Conservation (phyloP, 139 green algal genomes). For the Chlamydomonas urium region DNA sequence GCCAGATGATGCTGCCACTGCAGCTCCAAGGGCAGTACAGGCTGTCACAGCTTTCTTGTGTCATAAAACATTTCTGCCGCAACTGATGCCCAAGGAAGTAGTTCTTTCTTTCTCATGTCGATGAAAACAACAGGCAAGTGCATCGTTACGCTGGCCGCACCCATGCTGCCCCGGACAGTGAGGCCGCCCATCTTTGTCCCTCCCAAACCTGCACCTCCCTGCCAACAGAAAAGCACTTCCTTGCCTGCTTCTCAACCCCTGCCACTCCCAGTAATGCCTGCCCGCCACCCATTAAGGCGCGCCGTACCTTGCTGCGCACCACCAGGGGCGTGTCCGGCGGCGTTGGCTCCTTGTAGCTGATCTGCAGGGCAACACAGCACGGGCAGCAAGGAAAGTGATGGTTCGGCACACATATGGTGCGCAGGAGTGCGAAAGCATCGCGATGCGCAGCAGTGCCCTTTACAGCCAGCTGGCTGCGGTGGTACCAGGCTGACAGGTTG, state of each 20-base stretch:
- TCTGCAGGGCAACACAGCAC: too few relatives aligned
- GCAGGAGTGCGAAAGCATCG: too few relatives aligned
- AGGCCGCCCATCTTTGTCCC: too few relatives aligned
- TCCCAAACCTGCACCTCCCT: too few relatives aligned
- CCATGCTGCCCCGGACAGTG: too few relatives aligned
- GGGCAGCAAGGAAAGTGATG: too few relatives aligned
- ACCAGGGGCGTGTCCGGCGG: slow-evolving; percentile 57
- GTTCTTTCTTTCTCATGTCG: neutral
- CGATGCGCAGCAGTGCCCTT: too few relatives aligned
- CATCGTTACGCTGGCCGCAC: too few relatives aligned
- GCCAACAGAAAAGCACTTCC: too few relatives aligned
- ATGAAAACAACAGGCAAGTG: neutral
- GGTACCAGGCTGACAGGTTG: too few relatives aligned
- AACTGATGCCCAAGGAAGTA: neutral
- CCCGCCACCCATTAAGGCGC: neutral
- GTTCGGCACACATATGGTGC: too few relatives aligned
- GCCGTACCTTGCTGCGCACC: slow-evolving; percentile 52
- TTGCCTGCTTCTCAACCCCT: neutral
- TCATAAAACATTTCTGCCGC: neutral
- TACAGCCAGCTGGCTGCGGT: too few relatives aligned
- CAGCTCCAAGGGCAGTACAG: neutral
- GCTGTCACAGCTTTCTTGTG: neutral
- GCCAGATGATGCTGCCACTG: neutral
- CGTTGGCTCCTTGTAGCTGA: slow-evolving; percentile 64
- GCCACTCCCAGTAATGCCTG: neutral